A percentile compares a stretch with the other conserved stretches of the same genome.
Conservation (phyloP, 768 basidiomycete species). For the Serendipita sp. region DNA sequence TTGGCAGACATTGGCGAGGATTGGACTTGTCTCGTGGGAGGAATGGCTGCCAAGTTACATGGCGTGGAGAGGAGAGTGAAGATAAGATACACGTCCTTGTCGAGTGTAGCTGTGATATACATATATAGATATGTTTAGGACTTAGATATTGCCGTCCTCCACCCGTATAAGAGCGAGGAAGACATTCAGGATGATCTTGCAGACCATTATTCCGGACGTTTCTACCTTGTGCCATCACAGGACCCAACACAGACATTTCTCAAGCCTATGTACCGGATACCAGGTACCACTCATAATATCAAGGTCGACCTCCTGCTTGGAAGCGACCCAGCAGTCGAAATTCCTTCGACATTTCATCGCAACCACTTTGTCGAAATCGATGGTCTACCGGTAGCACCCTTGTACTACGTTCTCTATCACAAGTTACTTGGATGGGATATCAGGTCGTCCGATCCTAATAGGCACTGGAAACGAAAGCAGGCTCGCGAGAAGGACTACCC, state of each 20-base stretch:
- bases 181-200: neutral
- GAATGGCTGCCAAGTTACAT: neutral
- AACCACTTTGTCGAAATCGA: neutral
- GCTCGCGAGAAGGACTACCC: neutral
- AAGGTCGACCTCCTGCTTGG: neutral
- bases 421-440: neutral
- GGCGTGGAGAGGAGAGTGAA: neutral
- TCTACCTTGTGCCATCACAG: neutral
- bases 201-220: neutral
- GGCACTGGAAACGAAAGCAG: neutral
- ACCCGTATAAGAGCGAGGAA: neutral
- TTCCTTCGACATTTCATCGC: neutral
- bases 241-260: neutral
- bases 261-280: neutral
- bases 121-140: neutral
- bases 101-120: no score
- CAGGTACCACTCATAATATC: neutral
- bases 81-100: neutral
- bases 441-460: neutral
- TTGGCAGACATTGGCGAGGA: neutral
- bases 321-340: neutral
- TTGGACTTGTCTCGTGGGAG: neutral
- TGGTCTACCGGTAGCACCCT: neutral
- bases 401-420: neutral
- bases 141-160: neutral